phyloP scores from a whole-genome alignment of 2,329 filamentous ascomycete species.

The Tolypocladium paradoxum region DNA sequence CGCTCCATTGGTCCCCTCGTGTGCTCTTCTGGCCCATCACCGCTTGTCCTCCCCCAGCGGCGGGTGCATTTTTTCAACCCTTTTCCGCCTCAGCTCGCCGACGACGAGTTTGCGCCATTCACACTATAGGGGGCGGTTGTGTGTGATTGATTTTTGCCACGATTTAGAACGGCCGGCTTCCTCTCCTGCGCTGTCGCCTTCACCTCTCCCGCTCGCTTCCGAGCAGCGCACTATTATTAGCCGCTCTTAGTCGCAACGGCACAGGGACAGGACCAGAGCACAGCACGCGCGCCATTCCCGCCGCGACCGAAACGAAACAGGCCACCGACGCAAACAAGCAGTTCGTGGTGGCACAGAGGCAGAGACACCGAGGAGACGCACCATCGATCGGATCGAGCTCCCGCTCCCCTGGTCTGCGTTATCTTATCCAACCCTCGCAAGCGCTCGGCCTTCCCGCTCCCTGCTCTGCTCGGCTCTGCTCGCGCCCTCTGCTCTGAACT shows the following conservation, averaged over 20 bases:
- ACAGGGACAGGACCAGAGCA: background rate
- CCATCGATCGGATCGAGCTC: background rate
- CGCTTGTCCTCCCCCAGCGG: constrained; percentile 1
- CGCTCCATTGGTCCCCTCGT: constrained; percentile 7
- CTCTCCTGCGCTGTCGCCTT: background rate
- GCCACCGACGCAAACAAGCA: background rate
- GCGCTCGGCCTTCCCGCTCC: background rate
- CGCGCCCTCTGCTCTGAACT: background rate
- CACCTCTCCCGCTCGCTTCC: background rate
- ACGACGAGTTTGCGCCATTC: background rate
- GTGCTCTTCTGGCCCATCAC: constrained; percentile 4
- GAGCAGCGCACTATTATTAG: no score
- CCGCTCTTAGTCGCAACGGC: background rate
- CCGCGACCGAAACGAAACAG: background rate
- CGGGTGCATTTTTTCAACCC: background rate
- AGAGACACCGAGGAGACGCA: background rate
- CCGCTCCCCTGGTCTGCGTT: background rate
- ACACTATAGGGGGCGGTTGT: background rate
- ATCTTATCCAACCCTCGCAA: background rate
- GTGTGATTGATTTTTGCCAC: background rate
- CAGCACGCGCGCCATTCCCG: background rate
- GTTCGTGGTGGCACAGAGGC: background rate
- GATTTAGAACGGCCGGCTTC: background rate
- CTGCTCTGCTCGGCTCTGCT: background rate
- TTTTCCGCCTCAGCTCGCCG: background rate